Evolutionary conservation across 2,329 filamentous ascomycete species (phyloP), one percentile per base, ranked within the genome.

Genomic region (Albophoma yamanashiensis): DNA sequence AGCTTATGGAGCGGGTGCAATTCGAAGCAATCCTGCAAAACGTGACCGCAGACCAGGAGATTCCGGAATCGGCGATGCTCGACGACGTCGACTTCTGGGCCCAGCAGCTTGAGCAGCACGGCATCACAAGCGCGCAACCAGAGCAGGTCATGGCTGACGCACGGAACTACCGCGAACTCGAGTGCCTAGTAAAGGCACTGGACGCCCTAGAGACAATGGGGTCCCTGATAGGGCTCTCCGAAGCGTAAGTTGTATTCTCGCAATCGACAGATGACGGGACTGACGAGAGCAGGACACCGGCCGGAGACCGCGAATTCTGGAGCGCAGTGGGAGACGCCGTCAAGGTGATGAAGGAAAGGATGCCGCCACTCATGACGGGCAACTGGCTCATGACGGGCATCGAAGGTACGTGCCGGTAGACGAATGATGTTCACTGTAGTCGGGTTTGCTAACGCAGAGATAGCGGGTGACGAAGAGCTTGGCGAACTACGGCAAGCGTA

Each of bases 401-500:
- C 34, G 74, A 84, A 67, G 81, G 86, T 88, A 76, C 69, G 80
- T 66, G 38, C 9, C 14, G 15, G 4, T 27, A 5, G 50, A 22
- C 6, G 40, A 17, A 34, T 20, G 1, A 36, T 12, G 2, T 7
- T 4, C 34, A 31, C 17, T 11, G 6, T 47, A 17, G 40, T n/a
- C 27, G n/a, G 11, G 25, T 9, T 17, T 56, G 38, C 60, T 62
- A 50, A 60, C 58, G 9, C 2, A 1, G 27, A 14, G 8, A 9
- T 40, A 62, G 47, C 4, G 4, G 88, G 88, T 67, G 81, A 84
- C 61, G 71, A 78, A 20, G 84, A 89, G 59, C 81, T 91, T 56
- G 74, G 75, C 56, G 75, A 79, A 31, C 83, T 97, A 58, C 86
- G 92, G 64, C 82, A 85, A 59, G 83, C 84, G 0, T 97, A 96